Evolutionary conservation across 495 filamentous ascomycete species (phyloP).

Genomic region (Amorphotheca resinae): DNA sequence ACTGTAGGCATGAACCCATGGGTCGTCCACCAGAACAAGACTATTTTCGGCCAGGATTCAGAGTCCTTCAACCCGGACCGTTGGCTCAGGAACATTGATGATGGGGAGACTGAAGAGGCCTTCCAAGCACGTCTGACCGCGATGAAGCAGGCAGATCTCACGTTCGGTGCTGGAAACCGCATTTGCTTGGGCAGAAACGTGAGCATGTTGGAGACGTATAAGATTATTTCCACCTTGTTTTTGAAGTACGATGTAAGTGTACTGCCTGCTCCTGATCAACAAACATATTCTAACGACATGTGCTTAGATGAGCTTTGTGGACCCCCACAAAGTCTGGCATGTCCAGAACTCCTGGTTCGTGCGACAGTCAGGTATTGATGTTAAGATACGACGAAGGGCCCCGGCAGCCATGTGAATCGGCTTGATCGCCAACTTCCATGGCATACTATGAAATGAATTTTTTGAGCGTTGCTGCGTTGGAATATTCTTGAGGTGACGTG

Average conservation of each 20-base stretch:
- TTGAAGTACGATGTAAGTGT: slow-evolving; percentile 23
- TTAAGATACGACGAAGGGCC: too few relatives aligned
- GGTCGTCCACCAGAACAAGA: slow-evolving; percentile 36
- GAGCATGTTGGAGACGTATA: slow-evolving; percentile 30
- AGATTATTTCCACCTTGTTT: slow-evolving; percentile 28
- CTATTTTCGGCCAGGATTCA: slow-evolving; percentile 39
- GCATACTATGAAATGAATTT: too few relatives aligned
- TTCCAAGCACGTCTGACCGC: slow-evolving; percentile 20
- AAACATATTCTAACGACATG: background rate
- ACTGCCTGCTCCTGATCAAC: background rate
- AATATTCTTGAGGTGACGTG: too few relatives aligned
- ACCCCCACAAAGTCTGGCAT: slow-evolving; percentile 26
- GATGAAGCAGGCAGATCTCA: slow-evolving; percentile 24
- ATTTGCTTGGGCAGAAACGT: slow-evolving; percentile 32
- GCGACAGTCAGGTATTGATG: slow-evolving; percentile 21
- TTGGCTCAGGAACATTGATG: too few relatives aligned
- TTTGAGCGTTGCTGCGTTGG: too few relatives aligned
- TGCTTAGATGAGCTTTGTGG: slow-evolving; percentile 24
- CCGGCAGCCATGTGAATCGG: too few relatives aligned
- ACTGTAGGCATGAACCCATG: slow-evolving; percentile 40
- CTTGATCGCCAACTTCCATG: too few relatives aligned
- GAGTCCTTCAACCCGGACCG: slow-evolving; percentile 41
- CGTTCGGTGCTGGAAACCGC: slow-evolving; percentile 29
- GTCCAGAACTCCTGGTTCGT: slow-evolving; percentile 28
- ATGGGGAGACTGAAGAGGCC: slow-evolving; percentile 19